Evolutionary conservation across 2,329 filamentous ascomycete species (phyloP), one percentile per base, ranked within the genome.

Genomic region (Aphanoascus verrucosus): DNA sequence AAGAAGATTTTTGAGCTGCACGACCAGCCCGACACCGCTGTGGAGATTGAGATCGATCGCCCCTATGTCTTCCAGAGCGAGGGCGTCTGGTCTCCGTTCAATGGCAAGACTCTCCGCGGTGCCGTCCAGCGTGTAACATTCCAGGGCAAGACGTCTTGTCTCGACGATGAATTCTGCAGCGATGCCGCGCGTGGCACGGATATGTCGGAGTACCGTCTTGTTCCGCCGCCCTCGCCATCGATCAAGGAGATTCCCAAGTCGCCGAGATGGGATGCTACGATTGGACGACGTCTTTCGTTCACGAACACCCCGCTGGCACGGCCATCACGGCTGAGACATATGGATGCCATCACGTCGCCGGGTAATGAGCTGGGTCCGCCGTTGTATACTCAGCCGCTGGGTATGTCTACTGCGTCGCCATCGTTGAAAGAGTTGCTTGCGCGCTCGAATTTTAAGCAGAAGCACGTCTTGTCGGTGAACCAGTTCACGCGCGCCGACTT

Each of bases 381-480:
- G 14, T 57, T 74, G 41, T 72, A 70, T 53, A 56, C 61, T 12
- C 63, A 68, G 17, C 77, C 77, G 55, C 5, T 23, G 11, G 46
- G 32, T 15, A 19, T 41, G 9, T 76, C 84, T 34, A 80, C 82
- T 55, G 65, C 71, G 6, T 76, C 77, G 2, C 70, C 77, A 41
- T 74, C 78, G 4, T 73, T 97, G 32, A 76, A 81, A 47, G 79
- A 88, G 56, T 77, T 96, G 44, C 76, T 97, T 19, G 78, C 85
- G 28, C 82, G 81, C 52, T 95, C 90, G 2, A 80, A 85, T 0
- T 96, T 97, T 78, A 94, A 90, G 72, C 83, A 87, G 63, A 82
- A 88, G 59, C 87, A 96, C 64, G 86, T 98, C 45, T 76, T 96
- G 46, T 96, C 91, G 0, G 93, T 98, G 60, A 86, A 86, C 66